A percentile compares a stretch with the other conserved stretches of the same genome.
phyloP scores from a whole-genome alignment of 768 basidiomycete genomes.

The Mycena epipterygia region DNA sequence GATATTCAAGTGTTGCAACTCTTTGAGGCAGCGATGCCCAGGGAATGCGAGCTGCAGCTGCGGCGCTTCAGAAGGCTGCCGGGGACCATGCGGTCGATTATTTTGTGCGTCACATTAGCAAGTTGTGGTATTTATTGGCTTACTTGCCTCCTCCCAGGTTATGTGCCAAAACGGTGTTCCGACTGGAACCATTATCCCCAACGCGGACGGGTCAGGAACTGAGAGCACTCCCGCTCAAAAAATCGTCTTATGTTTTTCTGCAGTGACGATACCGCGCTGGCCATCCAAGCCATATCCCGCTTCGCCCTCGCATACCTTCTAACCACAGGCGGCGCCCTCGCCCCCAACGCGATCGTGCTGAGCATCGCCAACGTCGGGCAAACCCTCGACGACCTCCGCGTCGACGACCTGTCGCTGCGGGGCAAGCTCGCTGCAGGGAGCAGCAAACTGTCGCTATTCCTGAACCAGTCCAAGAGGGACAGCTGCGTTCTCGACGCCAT shows the following conservation, averaged over 20 bases:
- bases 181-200: background rate
- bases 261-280: constrained; percentile 2
- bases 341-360: constrained; percentile 4
- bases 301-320: constrained; percentile 19
- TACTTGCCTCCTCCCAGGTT: background rate
- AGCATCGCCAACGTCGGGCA: background rate
- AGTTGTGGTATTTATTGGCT: too few relatives aligned
- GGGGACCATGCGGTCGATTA: background rate
- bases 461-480: background rate
- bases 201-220: background rate
- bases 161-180: constrained; percentile 7
- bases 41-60: constrained; percentile 12
- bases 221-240: too few relatives aligned
- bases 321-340: background rate
- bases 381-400: background rate
- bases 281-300: constrained; percentile 12
- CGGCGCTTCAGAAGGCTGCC: background rate
- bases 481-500: background rate
- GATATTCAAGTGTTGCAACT: too few relatives aligned
- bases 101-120: background rate
- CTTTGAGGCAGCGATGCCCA: constrained; percentile 8
- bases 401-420: constrained; percentile 1
- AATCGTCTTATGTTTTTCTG: background rate
- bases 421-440: background rate
- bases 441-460: background rate